Evolutionary conservation across 2,329 filamentous ascomycete genomes (phyloP).

Genomic region (Diaporthe sp.): DNA sequence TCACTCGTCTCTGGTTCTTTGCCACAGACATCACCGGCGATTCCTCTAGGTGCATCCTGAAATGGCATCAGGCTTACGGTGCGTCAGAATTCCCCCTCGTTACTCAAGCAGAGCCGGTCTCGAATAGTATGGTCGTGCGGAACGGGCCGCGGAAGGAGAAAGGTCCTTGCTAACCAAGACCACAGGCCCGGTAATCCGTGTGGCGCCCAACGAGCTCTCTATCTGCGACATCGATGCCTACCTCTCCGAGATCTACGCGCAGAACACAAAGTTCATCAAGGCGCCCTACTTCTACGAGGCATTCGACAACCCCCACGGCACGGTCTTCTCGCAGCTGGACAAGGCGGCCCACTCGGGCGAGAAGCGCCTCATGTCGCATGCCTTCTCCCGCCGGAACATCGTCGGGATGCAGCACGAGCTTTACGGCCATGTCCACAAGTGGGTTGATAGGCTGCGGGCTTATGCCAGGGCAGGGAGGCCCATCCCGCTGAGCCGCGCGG

Average conservation of each 20-base stretch:
- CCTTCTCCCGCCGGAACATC: slow-evolving; percentile 14
- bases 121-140: not conserved
- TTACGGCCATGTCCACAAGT: not conserved
- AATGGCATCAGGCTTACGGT: slow-evolving; percentile 10
- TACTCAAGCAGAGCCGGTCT: not conserved
- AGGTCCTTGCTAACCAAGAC: not conserved
- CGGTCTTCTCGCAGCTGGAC: slow-evolving; percentile 1
- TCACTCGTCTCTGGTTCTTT: slow-evolving; percentile 9
- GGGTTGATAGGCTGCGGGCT: not conserved
- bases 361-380: slow-evolving; percentile 7
- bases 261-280: not conserved
- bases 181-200: slow-evolving; percentile 7
- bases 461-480: not conserved
- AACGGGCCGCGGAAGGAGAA: not conserved
- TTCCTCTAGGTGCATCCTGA: not conserved
- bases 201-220: slow-evolving; percentile 10
- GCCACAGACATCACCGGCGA: not conserved
- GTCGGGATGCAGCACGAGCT: slow-evolving; percentile 12
- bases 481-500: slow-evolving; percentile 7
- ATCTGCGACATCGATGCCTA: not conserved
- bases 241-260: slow-evolving; percentile 13
- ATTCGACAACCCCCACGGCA: slow-evolving; percentile 1
- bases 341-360: not conserved
- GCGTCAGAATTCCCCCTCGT: not conserved
- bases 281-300: slow-evolving; percentile 9